Base-by-base conservation (phyloP, 2,329 filamentous ascomycete species). In the Curvularia spicifera region DNA sequence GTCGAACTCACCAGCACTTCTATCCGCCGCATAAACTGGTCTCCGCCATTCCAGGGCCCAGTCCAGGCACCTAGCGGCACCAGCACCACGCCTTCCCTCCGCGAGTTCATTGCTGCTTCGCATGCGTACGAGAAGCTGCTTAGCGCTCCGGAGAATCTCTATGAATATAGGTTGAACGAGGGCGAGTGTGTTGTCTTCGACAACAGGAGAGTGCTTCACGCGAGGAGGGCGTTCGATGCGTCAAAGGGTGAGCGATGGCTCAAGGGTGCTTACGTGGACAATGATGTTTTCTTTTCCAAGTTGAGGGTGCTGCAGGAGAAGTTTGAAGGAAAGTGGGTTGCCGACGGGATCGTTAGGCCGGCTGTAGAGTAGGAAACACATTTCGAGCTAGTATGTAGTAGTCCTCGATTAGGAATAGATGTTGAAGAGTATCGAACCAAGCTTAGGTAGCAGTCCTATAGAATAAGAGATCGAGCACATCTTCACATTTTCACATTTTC, bases 181-280 rank as follows among this genome's bases (percentile, higher is more conserved):
- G 95, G 94, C 3, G 91, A 97, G 71, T 96, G 92, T 72, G 93
- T 93, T 12, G 83, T 99, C n/a, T 98, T 99, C 72, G 89, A 96
- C 74, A 98, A 98, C 72, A 79, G 87, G 58, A 84, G 94, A 18
- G 83, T 96, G n/a, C 77, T 96, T 71, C 95, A 98, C 79, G 94
- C 93, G 0, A 83, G 95, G 4, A 84, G 82, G 15, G 85, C 87
- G 29, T 98, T 98, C 76, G 87, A 94, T 72, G 78, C 82, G 0
- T 78, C 78, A 0, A 82, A 83, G 6, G 91, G 91, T 0, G 84
- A 87, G 60, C 83, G 94, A 51, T 96, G 91, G 91, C 78, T 98
- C 53, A 90, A 91, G 67, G 95, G 95, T 4, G 85, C 91, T 0
- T 99, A 98, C 77, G 82, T 97, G 28, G 86, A 90, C 61, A 81